Conservation (phyloP, 2,329 filamentous ascomycete species). For the Fusarium sp. region DNA sequence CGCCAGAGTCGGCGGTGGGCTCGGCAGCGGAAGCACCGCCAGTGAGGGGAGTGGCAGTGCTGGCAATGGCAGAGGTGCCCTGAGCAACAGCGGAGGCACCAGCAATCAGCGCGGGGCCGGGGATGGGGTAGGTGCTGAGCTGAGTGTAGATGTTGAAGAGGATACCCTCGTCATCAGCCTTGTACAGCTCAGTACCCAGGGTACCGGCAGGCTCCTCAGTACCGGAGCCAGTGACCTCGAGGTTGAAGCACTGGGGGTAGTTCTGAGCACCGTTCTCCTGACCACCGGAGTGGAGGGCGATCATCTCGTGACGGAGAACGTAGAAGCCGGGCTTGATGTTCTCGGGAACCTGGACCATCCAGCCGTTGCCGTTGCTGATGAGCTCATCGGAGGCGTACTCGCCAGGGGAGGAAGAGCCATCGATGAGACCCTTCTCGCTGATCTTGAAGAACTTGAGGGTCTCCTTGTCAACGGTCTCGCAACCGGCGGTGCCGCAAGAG, state of each 20-base stretch:
- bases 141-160: slow-evolving; percentile 47
- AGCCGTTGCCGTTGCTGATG: slow-evolving; percentile 52
- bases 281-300: slow-evolving; percentile 56
- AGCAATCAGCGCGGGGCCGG: slow-evolving; percentile 43
- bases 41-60: slow-evolving; percentile 26
- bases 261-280: slow-evolving; percentile 33
- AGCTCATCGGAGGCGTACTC: slow-evolving; percentile 52
- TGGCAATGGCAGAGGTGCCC: slow-evolving; percentile 28
- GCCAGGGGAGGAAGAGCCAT: slow-evolving; percentile 53
- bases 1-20: slow-evolving; percentile 22
- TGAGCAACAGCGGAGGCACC: slow-evolving; percentile 34
- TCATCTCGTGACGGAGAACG: slow-evolving; percentile 61
- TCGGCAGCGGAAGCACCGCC: slow-evolving; percentile 9
- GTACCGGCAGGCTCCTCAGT: slow-evolving; percentile 47
- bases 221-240: slow-evolving; percentile 53
- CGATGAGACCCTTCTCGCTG: slow-evolving; percentile 60
- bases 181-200: slow-evolving; percentile 47
- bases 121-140: slow-evolving; percentile 42
- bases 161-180: slow-evolving; percentile 46
- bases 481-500: slow-evolving; percentile 62
- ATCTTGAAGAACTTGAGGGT: slow-evolving; percentile 71
- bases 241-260: slow-evolving; percentile 37
- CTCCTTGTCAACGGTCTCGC: slow-evolving; percentile 61
- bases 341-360: slow-evolving; percentile 48
- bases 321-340: slow-evolving; percentile 53